phyloP scores from a whole-genome alignment of 768 basidiomycete genomes.

The Boletus subcaerulescens region DNA sequence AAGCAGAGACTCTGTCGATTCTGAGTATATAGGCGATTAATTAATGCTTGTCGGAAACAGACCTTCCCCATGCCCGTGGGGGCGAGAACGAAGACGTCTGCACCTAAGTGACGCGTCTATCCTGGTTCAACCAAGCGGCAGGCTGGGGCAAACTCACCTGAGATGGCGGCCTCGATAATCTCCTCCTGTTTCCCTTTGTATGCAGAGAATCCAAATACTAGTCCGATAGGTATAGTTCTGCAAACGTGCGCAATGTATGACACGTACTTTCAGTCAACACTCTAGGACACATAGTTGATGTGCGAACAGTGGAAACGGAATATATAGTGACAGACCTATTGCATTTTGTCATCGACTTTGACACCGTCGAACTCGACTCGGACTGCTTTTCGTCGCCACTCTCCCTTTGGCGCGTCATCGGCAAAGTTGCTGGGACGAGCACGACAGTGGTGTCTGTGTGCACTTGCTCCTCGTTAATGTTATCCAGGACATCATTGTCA shows the following conservation, averaged over 20 bases:
- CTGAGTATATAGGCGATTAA: not conserved
- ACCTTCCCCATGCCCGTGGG: constrained; percentile 93
- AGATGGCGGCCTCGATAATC: constrained; percentile 67
- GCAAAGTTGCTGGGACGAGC: constrained; percentile 19
- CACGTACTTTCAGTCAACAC: constrained; percentile 26
- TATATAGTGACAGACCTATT: constrained; percentile 9
- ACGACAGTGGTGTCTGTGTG: constrained; percentile 7
- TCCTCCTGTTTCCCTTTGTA: constrained; percentile 80
- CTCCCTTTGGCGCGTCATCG: not conserved
- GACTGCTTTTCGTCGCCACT: constrained; percentile 1
- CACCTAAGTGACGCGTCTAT: constrained; percentile 39
- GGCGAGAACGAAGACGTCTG: constrained; percentile 75
- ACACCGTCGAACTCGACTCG: not conserved
- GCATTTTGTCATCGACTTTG: constrained; percentile 8
- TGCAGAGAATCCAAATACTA: constrained; percentile 65
- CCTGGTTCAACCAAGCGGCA: not conserved
- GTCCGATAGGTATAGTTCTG: not conserved
- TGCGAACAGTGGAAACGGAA: not conserved
- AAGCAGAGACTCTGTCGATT: constrained; percentile 71
- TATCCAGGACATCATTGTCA: constrained; percentile 22
- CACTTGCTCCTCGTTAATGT: constrained; percentile 20
- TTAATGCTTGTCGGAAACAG: not conserved
- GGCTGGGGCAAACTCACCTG: constrained; percentile 38
- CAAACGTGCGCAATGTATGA: not conserved
- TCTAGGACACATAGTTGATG: constrained; percentile 6